phyloP scores from a whole-genome alignment of 306 rosid species.

The Malus domestica region ASM211411v1 NC_041794.1:1881001-1881500 shows the following conservation, averaged over 20 bases:
- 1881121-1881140: not conserved
- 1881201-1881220: not conserved
- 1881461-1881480: too few relatives aligned
- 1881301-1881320: not conserved
- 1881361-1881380: too few relatives aligned
- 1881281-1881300: not conserved
- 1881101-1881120: not conserved
- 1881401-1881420: too few relatives aligned
- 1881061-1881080: conserved; percentile 17
- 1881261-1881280: not conserved
- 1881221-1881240: not conserved
- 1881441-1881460: rapidly evolving
- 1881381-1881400: too few relatives aligned
- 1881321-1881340: too few relatives aligned
- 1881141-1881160: not conserved
- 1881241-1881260: not conserved
- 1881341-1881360: too few relatives aligned
- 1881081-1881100: not conserved
- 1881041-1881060: conserved; percentile 1
- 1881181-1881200: not conserved
- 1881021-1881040: conserved; percentile 46
- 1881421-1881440: too few relatives aligned
- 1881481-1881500: too few relatives aligned
- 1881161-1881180: conserved; percentile 3
- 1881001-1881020: conserved; percentile 81